These are phyloP conservation scores for Lipomyces lipofer DNA, from an alignment of 805 yeast genomes.

Conservation along the genomic window DNA sequence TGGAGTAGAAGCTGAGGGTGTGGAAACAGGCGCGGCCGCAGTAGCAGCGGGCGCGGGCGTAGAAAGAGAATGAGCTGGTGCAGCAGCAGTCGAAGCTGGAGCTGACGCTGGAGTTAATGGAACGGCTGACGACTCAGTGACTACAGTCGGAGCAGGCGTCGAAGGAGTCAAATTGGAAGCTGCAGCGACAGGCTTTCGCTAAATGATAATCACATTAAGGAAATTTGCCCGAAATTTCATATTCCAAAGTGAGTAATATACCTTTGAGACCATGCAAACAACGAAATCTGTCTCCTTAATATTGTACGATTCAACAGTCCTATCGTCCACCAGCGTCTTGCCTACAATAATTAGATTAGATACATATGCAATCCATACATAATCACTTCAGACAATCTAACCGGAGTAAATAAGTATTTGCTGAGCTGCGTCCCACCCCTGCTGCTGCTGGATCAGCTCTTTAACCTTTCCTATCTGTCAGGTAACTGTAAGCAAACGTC, in stretches of 20 bases:
- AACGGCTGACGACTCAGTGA: conserved; percentile 14
- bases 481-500: no score
- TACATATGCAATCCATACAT: not conserved
- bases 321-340: conserved; percentile 82
- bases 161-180: conserved; percentile 20
- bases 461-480: conserved; percentile 62
- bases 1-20: conserved; percentile 32
- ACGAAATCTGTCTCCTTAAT: conserved; percentile 82
- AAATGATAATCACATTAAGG: not conserved
- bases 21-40: conserved; percentile 30
- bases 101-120: conserved; percentile 30
- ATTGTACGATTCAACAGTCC: conserved; percentile 67
- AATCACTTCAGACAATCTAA: conserved; percentile 24
- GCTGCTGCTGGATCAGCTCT: conserved; percentile 65
- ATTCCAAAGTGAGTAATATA: no score
- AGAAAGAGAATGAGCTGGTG: conserved; percentile 25
- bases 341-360: conserved; percentile 41
- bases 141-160: conserved; percentile 29
- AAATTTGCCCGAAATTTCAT: no score
- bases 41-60: conserved; percentile 31
- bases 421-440: conserved; percentile 67
- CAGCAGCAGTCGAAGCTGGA: conserved; percentile 30
- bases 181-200: conserved; percentile 21
- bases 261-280: conserved; percentile 83
- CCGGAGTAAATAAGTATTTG: conserved; percentile 91